Evolutionary conservation across 805 yeast species (phyloP), one percentile per base, ranked within the genome.

Genomic region (Helenozyma rhizophorensis): DNA sequence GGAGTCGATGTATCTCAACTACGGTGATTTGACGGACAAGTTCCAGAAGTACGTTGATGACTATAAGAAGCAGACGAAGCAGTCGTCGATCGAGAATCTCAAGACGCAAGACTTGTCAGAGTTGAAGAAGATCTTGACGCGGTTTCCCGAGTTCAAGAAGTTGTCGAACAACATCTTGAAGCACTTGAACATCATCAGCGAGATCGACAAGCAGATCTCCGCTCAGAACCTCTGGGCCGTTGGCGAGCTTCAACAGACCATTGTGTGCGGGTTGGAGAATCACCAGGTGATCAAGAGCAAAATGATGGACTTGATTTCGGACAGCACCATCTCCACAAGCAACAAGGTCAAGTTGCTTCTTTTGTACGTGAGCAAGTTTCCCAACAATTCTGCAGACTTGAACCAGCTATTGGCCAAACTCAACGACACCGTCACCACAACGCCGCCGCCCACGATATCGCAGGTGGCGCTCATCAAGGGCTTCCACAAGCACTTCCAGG

Each of bases 111-210:
- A 93, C 23, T 77, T 93, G 28, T 78, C 84, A 13, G 98, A 93
- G 50, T 83, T 93, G 77, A 93, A 90, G 57, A 78, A 79, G 47
- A 85, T 90, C 50, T 78, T 93, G 36, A 96, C 89, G 37, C 86
- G 86, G 42, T 88, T 83, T 50, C 99, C 99, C 1, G 98, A 93
- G 54, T 89, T 85, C 56, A 81, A 87, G 45, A 87, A 84, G 52
- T 66, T 90, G 21, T 83, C 95, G 9, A 79, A 86, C 21, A 90
- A 89, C 54, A 87, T 93, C 9, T 75, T 94, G 19, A 93, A 90
- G 51, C 98, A 93, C 58, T 88, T 93, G 73, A 77, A 94, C 14
- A 69, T 93, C 14, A 89, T 90, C 6, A 76, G 90, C 15, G 97
- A 90, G 51, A 72, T 93, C 34, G 94, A 88, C 50, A 75, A 80